Base-by-base conservation (phyloP, 2,329 filamentous ascomycete genomes). In the Didymella pomorum region DNA sequence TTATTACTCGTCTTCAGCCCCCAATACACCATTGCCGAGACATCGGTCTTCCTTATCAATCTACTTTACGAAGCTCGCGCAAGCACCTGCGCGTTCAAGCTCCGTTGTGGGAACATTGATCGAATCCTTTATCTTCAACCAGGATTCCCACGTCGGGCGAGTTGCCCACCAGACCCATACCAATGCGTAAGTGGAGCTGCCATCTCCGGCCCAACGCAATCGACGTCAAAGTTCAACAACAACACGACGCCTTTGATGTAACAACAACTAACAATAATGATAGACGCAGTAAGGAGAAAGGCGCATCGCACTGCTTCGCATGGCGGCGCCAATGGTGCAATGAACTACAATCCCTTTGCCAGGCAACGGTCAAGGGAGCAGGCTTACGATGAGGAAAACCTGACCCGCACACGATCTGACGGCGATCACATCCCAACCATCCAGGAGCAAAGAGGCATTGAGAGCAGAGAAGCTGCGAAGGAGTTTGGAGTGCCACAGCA, bases 251-350 rank as follows among this genome's bases (percentile, higher is more conserved):
- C 11, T n/a, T 49, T 11, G 18, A 42, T 33, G 47, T 56, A 49
- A 59, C 54, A 59, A 35, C 57, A 37, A 52, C 60, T 63, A 29
- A 66, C 54, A 8, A 29, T 18, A 29, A 58, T 56, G 26, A 62
- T 68, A 77, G 75, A 77, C 49, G 50, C 72, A 18, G 71, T 77
- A 66, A 70, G 74, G 56, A 72, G 68, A 39, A 68, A 76, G 52
- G 75, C 75, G 52, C 69, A 74, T 67, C 72, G 73, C 53, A 65
- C 70, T 43, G 75, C 75, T n/a, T 75, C 72, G n/a, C n/a, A n/a
- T 48, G 63, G 60, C 18, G 60, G 61, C 6, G 62, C 61, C 6
- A 66, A 68, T 54, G 69, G 70, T 16, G 44, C 61, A 11, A 31
- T 63, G 31, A 74, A 75, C 46, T 75, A 71, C 65, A 76, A 78